Evolutionary conservation across 78 protist species (phyloP), one percentile per base, ranked within the genome.

Genomic region (Dictyostelium brefeldianum): DNA sequence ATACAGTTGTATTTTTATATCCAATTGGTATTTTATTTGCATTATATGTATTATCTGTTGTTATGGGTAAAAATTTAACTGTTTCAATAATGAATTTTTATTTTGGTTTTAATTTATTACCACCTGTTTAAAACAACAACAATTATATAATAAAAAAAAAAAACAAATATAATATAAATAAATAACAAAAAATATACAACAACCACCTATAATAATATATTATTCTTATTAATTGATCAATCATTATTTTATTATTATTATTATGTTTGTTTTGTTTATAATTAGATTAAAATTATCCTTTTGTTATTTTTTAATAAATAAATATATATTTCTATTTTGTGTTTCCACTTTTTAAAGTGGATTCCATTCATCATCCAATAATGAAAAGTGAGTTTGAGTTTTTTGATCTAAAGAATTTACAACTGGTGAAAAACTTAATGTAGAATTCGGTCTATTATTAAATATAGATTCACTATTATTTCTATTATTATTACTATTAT

Each of bases 1-100:
- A 84, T 31, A 77, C 97, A 9, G 81, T 31, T 15, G 54, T 48
- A 14, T 95, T 96, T 67, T 77, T 98, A 18, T 95, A 87, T 20
- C 99, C 99, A 1, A 57, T 90, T 50, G 87, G 75, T 22, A 20
- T 73, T 7, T 11, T 92, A 2, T 73, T 82, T 27, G 25, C 80
- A 25, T 41, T 74, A 10, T 92, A 62, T 53, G 41, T 83, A 20
- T 14, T 83, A 2, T 36, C 62, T 4, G 64, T 83, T 4, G 71
- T 92, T 50, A 22, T 92, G 62, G 87, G 87, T 50, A 59, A 73
- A 8, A 92, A 92, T 74, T 25, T 83, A n/a, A 84, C 93, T 41
- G 74, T 83, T 25, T 15, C 43, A 8, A 41, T 78, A 7, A 77
- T 92, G 78, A 73, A 59, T 22, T 78, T 82, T 50, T 92, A 92